phyloP scores from a whole-genome alignment of 352 stramenopile genomes.

The Phytophthora quininea region DNA sequence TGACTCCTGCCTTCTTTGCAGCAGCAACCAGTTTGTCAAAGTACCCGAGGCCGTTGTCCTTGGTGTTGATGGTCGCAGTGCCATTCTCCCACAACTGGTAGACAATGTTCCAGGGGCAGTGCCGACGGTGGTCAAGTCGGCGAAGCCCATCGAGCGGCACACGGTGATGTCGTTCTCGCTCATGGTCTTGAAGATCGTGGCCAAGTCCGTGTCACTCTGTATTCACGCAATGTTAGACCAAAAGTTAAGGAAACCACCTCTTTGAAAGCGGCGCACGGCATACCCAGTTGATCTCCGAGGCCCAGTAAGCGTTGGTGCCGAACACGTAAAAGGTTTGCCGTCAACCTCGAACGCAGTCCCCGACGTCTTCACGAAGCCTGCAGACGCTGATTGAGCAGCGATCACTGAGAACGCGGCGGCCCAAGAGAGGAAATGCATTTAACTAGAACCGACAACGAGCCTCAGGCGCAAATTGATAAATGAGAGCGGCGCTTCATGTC shows the following conservation, averaged over 20 bases:
- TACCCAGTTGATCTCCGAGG: slow-evolving; percentile 6
- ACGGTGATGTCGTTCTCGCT: slow-evolving; percentile 27
- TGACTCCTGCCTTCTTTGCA: slow-evolving; percentile 28
- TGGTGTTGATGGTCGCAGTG: slow-evolving; percentile 25
- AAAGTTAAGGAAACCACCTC: background rate
- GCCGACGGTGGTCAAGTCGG: slow-evolving; percentile 17
- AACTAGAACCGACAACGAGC: no score
- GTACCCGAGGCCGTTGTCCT: slow-evolving; percentile 22
- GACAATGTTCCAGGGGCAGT: slow-evolving; percentile 23
- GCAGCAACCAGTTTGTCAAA: slow-evolving; percentile 27
- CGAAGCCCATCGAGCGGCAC: slow-evolving; percentile 27
- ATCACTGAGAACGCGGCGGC: no score
- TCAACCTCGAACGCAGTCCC: slow-evolving; percentile 16
- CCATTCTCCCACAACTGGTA: slow-evolving; percentile 34
- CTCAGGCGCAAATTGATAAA: background rate
- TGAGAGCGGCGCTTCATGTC: background rate
- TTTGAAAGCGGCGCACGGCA: background rate
- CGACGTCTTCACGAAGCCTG: slow-evolving; percentile 15
- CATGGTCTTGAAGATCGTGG: slow-evolving; percentile 30
- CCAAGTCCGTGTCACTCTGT: slow-evolving; percentile 24
- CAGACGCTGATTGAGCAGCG: background rate
- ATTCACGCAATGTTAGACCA: background rate
- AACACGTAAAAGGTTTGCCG: slow-evolving; percentile 19
- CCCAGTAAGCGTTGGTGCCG: slow-evolving; percentile 21
- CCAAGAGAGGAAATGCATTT: no score